Evolutionary conservation across 2,329 filamentous ascomycete species (phyloP), one percentile per base, ranked within the genome.

Genomic region (Colletotrichum sidae): DNA sequence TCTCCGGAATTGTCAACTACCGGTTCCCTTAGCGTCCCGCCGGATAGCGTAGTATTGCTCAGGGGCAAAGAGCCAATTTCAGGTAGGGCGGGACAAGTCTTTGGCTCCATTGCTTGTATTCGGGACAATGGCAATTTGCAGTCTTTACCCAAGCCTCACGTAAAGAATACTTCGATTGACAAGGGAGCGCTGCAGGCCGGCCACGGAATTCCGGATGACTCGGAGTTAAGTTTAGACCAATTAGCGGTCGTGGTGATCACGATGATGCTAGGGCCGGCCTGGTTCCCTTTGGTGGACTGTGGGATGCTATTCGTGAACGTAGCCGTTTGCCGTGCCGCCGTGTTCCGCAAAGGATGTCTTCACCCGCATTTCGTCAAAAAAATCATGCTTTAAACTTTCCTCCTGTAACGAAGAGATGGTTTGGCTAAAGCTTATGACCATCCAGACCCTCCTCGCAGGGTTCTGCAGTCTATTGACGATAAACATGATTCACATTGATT

Each of bases 401-500:
- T 62, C 52, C 47, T 56, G 58, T 56, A 47, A 61, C 62, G 38
- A 34, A 56, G 11, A 47, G 11, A 62, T 56, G 10, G 52, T 49
- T 56, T 53, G 35, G 9, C 17, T 4, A 62, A 65, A 57, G 17
- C 41, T 39, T 63, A 50, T 49, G 25, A 25, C 4, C 25, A 5
- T 25, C 25, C 25, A 25, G 25, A 25, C 4, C 25, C 25, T 25
- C 25, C 25, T 50, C 34, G 39, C 51, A 52, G 51, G 46, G 51
- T 47, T 37, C 12, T 51, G 8, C 34, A 25, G 10, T 44, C 41
- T 34, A 47, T 8, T 6, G 13, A 15, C 46, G 11, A 33, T 13
- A 37, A 11, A 34, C 57, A 42, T 52, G 49, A 62, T 56, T 46
- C 52, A 37, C 12, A 35, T 37, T 33, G 13, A 15, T 25, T 25